Evolutionary conservation across 371 early-diverging fungal genomes (phyloP), one percentile per base, ranked within the genome.

Genomic region (Mortierella sp.): DNA sequence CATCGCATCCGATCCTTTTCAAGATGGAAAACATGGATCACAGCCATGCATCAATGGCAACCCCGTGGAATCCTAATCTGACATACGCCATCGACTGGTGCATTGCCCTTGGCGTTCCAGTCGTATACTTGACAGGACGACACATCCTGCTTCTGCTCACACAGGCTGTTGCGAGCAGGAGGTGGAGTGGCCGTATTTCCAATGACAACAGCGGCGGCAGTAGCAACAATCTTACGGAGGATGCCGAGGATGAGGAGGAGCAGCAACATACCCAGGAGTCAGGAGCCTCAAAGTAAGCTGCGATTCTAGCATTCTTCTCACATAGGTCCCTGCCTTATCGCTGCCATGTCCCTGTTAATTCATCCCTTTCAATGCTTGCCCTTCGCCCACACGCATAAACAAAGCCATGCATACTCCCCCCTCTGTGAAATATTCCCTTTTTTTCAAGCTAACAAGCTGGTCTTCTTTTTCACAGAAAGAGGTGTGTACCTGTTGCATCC

Each of bases 41-140:
- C 48, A 23, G 57, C 34, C 60, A 71, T 28, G 39, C 49, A 14
- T 34, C 56, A 41, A 14, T 32, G 31, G 50, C 73, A 15, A 67
- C 68, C 9, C 73, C 73, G n/a, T 73, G 73, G 73, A 73, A 73
- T 51, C 7, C 48, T 15, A 67, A 73, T 53, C 59, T 73, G 30
- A 26, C 52, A 24, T 73, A 67, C 39, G 73, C 73, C 3, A 26
- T 67, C 26, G 63, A 53, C 58, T 73, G 73, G 73, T 57, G 58
- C 47, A 63, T 73, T 17, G 63, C 52, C 5, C 28, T 73, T 12
- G 54, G 50, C 6, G 42, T 50, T 7, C 73, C 73, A 31, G 28
- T 73, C 24, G 50, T 67, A n/a, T 28, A 61, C 7, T n/a, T 73
- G 23, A 55, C 63, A 42, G 63, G 21, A 17, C 57, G 73, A 7